phyloP scores from a whole-genome alignment of 2,329 filamentous ascomycete species.

The Colletotrichum paranaense region DNA sequence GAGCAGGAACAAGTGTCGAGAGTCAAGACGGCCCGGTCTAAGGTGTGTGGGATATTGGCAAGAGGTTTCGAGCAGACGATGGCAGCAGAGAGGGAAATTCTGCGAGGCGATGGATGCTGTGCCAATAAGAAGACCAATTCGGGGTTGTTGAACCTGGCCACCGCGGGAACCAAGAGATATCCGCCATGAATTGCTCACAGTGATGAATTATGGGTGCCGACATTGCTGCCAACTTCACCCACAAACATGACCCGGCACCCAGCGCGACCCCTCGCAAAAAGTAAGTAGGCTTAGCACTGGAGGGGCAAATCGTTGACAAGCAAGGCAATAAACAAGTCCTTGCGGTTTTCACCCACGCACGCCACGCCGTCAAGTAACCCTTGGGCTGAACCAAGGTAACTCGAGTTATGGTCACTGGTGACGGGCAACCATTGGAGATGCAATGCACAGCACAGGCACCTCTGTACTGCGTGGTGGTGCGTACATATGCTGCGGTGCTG shows the following conservation, averaged over 20 bases:
- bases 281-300: not conserved
- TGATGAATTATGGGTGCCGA: not conserved
- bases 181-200: not conserved
- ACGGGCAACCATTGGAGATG: conserved; percentile 14
- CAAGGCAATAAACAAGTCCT: conserved; percentile 14
- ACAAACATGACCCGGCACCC: conserved; percentile 2
- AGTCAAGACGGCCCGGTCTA: not conserved
- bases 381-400: not conserved
- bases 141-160: not conserved
- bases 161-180: not conserved
- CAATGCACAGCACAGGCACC: conserved; percentile 5
- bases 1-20: not conserved
- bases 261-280: not conserved
- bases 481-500: too few species aligned
- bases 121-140: not conserved
- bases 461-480: not conserved
- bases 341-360: conserved; percentile 18
- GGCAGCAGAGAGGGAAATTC: not conserved
- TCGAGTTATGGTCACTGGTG: conserved; percentile 1
- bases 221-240: not conserved
- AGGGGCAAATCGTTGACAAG: conserved; percentile 9
- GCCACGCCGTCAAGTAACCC: not conserved
- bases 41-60: not conserved
- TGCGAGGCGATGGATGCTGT: not conserved
- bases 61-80: not conserved